A percentile compares a stretch with the other conserved stretches of the same genome.
Evolutionary conservation across 805 yeast species (phyloP).

Genomic region (Candida tibetensis): DNA sequence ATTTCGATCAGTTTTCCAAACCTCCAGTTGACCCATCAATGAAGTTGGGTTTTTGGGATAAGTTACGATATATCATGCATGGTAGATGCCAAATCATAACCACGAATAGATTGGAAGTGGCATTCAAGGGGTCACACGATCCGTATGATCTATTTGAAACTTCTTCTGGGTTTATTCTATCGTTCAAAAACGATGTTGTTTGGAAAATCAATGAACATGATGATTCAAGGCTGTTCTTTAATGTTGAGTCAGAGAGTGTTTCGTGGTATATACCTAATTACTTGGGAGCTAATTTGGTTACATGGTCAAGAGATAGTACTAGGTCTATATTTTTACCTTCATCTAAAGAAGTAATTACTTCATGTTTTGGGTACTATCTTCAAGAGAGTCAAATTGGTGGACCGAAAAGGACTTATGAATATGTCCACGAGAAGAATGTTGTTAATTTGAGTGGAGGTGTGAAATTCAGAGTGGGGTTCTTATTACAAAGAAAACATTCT

Average conservation of each 20-base stretch:
- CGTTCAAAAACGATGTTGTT: conserved; percentile 61
- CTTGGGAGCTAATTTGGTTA: conserved; percentile 45
- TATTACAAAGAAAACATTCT: conserved; percentile 45
- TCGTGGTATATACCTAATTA: conserved; percentile 77
- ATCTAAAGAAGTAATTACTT: conserved; percentile 40
- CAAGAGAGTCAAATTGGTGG: neutral
- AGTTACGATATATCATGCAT: conserved; percentile 71
- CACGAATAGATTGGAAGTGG: conserved; percentile 50
- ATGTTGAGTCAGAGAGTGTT: conserved; percentile 59
- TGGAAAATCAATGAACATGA: conserved; percentile 64
- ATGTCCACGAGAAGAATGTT: conserved; percentile 50
- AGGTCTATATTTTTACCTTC: conserved; percentile 47
- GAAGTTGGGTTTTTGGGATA: conserved; percentile 92
- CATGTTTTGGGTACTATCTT: conserved; percentile 50
- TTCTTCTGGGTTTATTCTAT: conserved; percentile 74
- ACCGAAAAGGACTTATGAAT: neutral
- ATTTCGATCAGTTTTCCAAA: conserved; percentile 79
- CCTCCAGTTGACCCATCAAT: conserved; percentile 87
- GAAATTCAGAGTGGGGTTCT: conserved; percentile 53
- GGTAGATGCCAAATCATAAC: conserved; percentile 56
- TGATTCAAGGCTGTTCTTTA: conserved; percentile 65
- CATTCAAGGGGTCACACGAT: conserved; percentile 70
- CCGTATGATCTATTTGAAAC: conserved; percentile 71
- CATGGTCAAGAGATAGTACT: conserved; percentile 56
- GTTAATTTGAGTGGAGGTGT: conserved; percentile 62